Percentiles rank a stretch among this genome's conserved stretches.
Conservation (phyloP, 2,329 filamentous ascomycete species). For the Verticillium tricorpus region DNA sequence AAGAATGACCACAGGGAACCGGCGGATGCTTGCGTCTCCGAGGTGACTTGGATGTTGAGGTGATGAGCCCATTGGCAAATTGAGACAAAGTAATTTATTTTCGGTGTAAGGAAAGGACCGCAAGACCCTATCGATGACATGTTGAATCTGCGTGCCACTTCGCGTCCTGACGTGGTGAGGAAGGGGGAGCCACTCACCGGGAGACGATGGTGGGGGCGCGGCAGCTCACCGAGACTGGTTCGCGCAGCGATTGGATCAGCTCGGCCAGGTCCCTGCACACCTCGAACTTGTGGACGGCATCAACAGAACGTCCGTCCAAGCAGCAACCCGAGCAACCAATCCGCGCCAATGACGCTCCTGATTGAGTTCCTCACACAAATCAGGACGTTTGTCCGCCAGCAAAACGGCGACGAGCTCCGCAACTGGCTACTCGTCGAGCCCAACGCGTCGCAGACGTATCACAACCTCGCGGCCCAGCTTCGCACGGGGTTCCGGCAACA, state of each 20-base stretch:
- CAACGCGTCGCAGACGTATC: constrained; percentile 62
- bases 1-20: neutral
- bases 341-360: constrained; percentile 52
- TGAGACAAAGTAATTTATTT: neutral
- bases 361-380: constrained; percentile 65
- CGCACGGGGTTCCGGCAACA: constrained; percentile 51
- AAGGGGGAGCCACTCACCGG: neutral
- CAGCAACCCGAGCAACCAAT: neutral
- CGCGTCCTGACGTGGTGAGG: no score
- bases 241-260: no score
- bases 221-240: no score
- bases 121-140: no score
- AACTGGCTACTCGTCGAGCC: constrained; percentile 73
- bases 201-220: no score
- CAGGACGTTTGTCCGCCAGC: constrained; percentile 53
- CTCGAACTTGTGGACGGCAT: neutral
- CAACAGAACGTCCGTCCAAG: neutral
- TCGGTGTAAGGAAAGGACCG: no score
- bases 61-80: no score
- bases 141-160: no score
- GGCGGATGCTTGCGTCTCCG: neutral
- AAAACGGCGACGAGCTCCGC: constrained; percentile 62
- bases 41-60: no score
- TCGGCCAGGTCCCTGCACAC: no score
- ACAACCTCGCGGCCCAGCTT: constrained; percentile 63